Conservation (phyloP, 176 grass and related monocot species). For the Aegilops sharonensis region DNA sequence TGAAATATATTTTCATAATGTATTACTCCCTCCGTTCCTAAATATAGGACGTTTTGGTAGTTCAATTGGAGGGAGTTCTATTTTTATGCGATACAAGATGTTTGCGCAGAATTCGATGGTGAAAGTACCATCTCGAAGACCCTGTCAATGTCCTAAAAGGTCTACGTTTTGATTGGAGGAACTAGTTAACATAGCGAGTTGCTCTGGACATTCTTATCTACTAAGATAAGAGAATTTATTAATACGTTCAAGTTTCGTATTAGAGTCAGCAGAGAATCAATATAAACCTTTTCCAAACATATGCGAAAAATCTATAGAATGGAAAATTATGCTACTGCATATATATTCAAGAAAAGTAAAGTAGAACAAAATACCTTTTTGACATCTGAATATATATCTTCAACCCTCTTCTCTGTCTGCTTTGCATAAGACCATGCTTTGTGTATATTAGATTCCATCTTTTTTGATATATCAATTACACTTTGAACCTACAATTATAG, state of each 20-base stretch:
- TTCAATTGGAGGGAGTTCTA: too few relatives aligned
- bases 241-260: not conserved
- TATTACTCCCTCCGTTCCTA: too few relatives aligned
- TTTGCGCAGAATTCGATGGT: not conserved
- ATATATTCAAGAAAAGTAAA: slow-evolving; percentile 1
- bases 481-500: slow-evolving; percentile 9
- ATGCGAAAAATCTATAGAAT: not conserved
- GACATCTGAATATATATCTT: slow-evolving; percentile 32
- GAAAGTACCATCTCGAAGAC: not conserved
- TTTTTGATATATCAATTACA: slow-evolving; percentile 8
- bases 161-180: not conserved
- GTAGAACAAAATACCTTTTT: slow-evolving; percentile 30
- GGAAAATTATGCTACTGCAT: not conserved
- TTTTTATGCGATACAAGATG: too few relatives aligned
- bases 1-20: too few relatives aligned
- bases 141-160: not conserved
- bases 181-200: not conserved
- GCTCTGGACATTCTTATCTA: not conserved
- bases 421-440: slow-evolving; percentile 39
- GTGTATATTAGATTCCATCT: slow-evolving; percentile 27
- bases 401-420: slow-evolving; percentile 22
- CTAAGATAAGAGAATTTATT: not conserved
- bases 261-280: not conserved
- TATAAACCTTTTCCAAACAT: not conserved
- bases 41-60: too few relatives aligned